These are phyloP conservation scores for Helicocarpus griseus DNA, from an alignment of 2,329 filamentous ascomycete species.

Conservation along the genomic window DNA sequence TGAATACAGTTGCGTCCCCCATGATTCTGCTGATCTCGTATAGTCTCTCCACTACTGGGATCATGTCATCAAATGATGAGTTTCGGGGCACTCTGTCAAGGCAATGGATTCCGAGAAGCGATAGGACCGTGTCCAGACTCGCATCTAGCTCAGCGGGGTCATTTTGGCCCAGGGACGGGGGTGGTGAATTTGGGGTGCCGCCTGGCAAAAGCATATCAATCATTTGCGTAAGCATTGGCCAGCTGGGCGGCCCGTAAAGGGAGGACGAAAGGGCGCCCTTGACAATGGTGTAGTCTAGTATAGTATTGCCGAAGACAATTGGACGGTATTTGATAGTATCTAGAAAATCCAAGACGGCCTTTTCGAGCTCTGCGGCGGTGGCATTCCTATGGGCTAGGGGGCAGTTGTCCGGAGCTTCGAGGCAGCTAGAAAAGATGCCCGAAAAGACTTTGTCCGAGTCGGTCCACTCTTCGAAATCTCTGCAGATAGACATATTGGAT, in stretches of 20 bases:
- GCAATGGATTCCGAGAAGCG: constrained; percentile 5
- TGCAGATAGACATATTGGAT: constrained; percentile 11
- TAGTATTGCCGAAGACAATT: background rate
- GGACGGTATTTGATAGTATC: constrained; percentile 6
- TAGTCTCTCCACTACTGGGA: constrained; percentile 1
- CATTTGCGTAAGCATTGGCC: too few species aligned
- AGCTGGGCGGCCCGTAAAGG: background rate
- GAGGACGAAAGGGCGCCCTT: background rate
- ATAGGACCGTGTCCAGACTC: too few species aligned
- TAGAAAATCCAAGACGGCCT: constrained; percentile 19
- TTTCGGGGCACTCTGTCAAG: constrained; percentile 1
- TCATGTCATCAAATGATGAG: background rate
- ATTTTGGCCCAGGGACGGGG: too few species aligned
- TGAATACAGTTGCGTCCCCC: constrained; percentile 4
- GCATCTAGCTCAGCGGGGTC: too few species aligned
- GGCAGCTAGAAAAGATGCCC: constrained; percentile 18
- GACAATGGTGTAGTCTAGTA: constrained; percentile 4
- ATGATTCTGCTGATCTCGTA: background rate
- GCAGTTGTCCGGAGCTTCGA: constrained; percentile 27
- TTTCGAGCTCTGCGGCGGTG: constrained; percentile 35
- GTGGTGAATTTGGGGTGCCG: too few species aligned
- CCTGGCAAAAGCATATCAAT: too few species aligned
- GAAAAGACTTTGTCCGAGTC: constrained; percentile 20
- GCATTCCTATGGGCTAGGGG: constrained; percentile 27
- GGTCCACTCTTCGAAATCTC: constrained; percentile 17